Conservation (phyloP, 1,139 yeast genomes). For the Debaryomyces coudertii region DNA sequence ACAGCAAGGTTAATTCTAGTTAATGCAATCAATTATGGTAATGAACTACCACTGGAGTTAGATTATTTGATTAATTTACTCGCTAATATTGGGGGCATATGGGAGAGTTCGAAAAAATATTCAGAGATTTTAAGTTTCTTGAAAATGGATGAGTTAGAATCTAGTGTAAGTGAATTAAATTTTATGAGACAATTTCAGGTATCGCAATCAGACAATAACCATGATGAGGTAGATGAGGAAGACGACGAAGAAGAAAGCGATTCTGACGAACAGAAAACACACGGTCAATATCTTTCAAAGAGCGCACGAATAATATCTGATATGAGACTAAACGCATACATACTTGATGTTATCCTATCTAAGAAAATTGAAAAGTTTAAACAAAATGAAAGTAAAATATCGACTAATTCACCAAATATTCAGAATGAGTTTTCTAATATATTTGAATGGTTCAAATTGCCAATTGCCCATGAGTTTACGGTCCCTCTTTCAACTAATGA, state of each 20-base stretch:
- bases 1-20: slow-evolving; percentile 20
- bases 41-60: slow-evolving; percentile 17
- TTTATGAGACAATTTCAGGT: background rate
- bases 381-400: background rate
- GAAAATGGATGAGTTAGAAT: slow-evolving; percentile 2
- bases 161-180: background rate
- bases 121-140: slow-evolving; percentile 17
- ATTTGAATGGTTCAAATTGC: slow-evolving; percentile 1
- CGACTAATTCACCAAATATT: slow-evolving; percentile 1
- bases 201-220: background rate
- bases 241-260: background rate
- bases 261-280: background rate
- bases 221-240: background rate
- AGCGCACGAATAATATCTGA: slow-evolving; percentile 8
- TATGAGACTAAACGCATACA: slow-evolving; percentile 10
- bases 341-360: background rate
- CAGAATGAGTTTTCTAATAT: slow-evolving; percentile 1
- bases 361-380: slow-evolving; percentile 1
- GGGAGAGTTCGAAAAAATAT: slow-evolving; percentile 22
- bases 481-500: background rate
- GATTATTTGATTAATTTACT: slow-evolving; percentile 17
- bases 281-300: slow-evolving; percentile 1
- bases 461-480: background rate
- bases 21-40: slow-evolving; percentile 15
- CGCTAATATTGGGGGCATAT: slow-evolving; percentile 16